phyloP scores from a whole-genome alignment of 208 protist species.

The Leishmania tarentolae region DNA sequence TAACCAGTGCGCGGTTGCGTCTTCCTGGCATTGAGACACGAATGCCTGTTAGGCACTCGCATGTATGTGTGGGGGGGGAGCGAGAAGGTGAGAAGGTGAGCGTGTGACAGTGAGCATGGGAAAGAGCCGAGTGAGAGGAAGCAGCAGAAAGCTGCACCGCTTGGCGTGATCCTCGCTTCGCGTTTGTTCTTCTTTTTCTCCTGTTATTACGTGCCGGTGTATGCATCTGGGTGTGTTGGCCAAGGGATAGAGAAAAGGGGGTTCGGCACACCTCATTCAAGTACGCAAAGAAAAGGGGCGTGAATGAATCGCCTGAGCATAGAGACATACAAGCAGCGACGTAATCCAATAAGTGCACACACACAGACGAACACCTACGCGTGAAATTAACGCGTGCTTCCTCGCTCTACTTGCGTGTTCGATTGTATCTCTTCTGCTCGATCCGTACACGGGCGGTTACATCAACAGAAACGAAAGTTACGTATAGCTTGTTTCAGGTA shows the following conservation, averaged over 20 bases:
- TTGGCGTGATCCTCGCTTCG: neutral
- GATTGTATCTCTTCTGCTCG: neutral
- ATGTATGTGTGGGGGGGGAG: neutral
- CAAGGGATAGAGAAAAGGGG: neutral
- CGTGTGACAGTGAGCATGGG: neutral
- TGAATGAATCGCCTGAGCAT: neutral
- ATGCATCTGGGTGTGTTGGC: neutral
- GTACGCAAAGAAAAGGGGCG: neutral
- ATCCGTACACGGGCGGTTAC: neutral
- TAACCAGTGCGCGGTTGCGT: neutral
- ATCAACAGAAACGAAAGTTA: neutral
- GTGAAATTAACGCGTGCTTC: neutral
- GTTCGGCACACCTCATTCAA: neutral
- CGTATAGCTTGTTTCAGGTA: neutral
- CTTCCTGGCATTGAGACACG: neutral
- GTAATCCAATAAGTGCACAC: neutral
- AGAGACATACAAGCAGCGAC: neutral
- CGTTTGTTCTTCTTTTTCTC: neutral
- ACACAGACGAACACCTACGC: neutral
- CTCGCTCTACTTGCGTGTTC: neutral
- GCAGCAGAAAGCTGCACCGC: neutral
- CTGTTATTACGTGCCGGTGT: neutral
- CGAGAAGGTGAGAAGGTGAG: neutral
- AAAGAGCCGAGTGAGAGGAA: neutral
- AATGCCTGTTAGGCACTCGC: neutral